These are phyloP conservation scores for Rhizopogon sp. DNA, from an alignment of 768 basidiomycete genomes.

Conservation along the genomic window DNA sequence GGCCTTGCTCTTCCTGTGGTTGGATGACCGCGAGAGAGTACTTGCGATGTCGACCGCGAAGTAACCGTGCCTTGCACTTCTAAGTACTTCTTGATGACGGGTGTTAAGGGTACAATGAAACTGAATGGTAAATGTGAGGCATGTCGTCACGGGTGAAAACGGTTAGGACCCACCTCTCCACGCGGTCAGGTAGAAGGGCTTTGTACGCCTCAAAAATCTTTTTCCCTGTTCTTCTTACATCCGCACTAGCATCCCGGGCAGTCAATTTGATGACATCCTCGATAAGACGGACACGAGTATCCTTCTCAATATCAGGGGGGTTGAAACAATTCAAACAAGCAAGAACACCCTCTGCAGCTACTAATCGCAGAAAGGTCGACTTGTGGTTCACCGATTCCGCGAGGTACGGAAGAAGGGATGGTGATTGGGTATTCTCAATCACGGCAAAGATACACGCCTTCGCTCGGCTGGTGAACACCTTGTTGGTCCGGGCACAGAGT, in stretches of 20 bases:
- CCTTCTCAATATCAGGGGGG: conserved; percentile 75
- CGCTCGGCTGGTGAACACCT: conserved; percentile 68
- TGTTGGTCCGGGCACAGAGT: conserved; percentile 72
- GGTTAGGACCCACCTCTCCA: conserved; percentile 49
- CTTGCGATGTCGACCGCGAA: background rate
- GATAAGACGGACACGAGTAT: conserved; percentile 55
- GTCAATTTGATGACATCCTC: conserved; percentile 65
- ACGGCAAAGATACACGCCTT: conserved; percentile 53
- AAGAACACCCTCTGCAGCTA: conserved; percentile 61
- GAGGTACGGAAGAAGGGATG: conserved; percentile 58
- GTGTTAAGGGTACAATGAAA: conserved; percentile 69
- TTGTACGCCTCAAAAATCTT: conserved; percentile 76
- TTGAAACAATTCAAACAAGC: conserved; percentile 70
- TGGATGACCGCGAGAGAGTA: background rate
- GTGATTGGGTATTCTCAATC: conserved; percentile 63
- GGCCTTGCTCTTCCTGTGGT: background rate
- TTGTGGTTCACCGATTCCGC: conserved; percentile 60
- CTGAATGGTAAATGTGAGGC: conserved; percentile 31
- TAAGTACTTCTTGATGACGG: conserved; percentile 73
- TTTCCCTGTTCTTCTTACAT: conserved; percentile 64
- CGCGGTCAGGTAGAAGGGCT: conserved; percentile 58
- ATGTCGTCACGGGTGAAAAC: background rate
- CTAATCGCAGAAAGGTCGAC: conserved; percentile 54
- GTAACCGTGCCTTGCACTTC: conserved; percentile 33
- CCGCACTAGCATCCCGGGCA: conserved; percentile 70